Conservation (phyloP, 768 basidiomycete genomes). For the Asterophora parasitica region DNA sequence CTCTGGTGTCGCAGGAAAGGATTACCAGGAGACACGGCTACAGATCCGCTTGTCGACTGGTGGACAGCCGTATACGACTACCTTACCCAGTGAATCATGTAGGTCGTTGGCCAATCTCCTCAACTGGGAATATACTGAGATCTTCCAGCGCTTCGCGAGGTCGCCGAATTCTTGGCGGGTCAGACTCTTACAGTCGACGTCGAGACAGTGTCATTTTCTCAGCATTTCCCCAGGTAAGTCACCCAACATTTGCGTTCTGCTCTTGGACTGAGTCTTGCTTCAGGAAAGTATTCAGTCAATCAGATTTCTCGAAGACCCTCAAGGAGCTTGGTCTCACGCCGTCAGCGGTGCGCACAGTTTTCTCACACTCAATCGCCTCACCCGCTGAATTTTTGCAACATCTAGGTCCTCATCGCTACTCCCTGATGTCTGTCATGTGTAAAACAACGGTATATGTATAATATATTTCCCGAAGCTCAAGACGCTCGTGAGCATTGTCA, state of each 20-base stretch:
- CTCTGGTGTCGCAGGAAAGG: conserved; percentile 53
- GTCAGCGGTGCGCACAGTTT: conserved; percentile 61
- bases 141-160: conserved; percentile 66
- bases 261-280: conserved; percentile 1
- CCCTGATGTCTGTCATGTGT: conserved; percentile 20
- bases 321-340: conserved; percentile 86
- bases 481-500: too few species aligned
- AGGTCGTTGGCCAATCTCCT: conserved; percentile 23
- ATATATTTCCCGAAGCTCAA: not conserved
- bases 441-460: not conserved
- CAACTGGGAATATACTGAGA: not conserved
- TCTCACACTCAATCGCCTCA: not conserved
- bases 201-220: conserved; percentile 72
- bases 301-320: conserved; percentile 77
- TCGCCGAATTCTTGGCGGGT: conserved; percentile 82
- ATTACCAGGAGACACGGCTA: conserved; percentile 83
- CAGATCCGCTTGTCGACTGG: conserved; percentile 86
- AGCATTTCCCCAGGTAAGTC: conserved; percentile 82
- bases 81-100: conserved; percentile 77
- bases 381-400: not conserved
- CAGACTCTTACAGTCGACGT: conserved; percentile 68
- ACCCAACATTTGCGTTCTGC: conserved; percentile 13
- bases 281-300: conserved; percentile 72
- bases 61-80: conserved; percentile 76
- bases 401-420: conserved; percentile 53